A percentile compares a stretch with the other conserved stretches of the same genome.
Evolutionary conservation across 441 rosid species (phyloP).

Genomic region (Erodium trifolium): DNA sequence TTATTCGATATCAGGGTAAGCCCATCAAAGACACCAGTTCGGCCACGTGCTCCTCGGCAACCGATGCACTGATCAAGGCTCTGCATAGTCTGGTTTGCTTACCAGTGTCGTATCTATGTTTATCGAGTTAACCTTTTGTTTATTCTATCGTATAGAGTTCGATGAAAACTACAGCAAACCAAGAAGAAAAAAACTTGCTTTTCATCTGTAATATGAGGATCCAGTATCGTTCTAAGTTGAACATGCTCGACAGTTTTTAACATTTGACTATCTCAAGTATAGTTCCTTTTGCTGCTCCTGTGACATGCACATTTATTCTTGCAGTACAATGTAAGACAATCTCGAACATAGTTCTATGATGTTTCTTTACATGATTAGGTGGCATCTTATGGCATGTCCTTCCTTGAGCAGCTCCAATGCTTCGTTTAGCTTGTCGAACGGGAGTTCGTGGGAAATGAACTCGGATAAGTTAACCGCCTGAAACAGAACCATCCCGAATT

Average conservation of each 20-base stretch:
- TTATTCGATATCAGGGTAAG: constrained; percentile 48
- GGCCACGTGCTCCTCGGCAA: constrained; percentile 58
- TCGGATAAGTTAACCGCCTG: constrained; percentile 31
- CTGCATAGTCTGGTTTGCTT: constrained; percentile 16
- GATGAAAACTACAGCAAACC: background rate
- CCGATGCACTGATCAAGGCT: constrained; percentile 31
- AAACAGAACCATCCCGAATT: too few species aligned
- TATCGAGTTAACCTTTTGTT: constrained; percentile 13
- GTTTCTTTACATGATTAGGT: constrained; percentile 21
- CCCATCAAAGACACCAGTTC: constrained; percentile 78
- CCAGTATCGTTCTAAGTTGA: constrained; percentile 10
- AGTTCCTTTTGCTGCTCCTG: background rate
- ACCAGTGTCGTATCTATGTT: constrained; percentile 15
- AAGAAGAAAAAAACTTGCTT: constrained; percentile 8
- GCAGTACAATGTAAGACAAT: background rate
- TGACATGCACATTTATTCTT: background rate
- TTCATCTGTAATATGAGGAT: constrained; percentile 21
- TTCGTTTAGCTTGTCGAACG: constrained; percentile 33
- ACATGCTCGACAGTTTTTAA: background rate
- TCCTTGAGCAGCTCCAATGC: constrained; percentile 28
- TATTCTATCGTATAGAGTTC: constrained; percentile 28
- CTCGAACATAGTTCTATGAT: background rate
- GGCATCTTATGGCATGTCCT: constrained; percentile 36
- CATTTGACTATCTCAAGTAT: background rate
- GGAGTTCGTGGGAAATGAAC: constrained; percentile 34